Evolutionary conservation across 176 grass and related monocot genomes (phyloP).

Genomic region (Eleusine indica): DNA sequence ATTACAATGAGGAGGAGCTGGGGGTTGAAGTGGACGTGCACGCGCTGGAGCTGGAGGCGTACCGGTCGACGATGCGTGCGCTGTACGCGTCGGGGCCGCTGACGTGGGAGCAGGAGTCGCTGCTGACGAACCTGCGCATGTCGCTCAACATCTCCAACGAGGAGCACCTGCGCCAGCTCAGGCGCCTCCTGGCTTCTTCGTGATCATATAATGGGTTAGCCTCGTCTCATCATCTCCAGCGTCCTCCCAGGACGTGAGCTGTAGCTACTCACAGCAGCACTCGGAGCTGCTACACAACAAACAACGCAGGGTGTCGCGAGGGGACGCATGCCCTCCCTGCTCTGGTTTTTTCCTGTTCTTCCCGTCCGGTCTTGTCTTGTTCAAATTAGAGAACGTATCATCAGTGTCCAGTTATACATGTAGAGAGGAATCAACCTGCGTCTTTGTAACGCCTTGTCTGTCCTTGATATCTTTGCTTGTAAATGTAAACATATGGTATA

Average conservation of each 20-base stretch:
- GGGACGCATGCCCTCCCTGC: not conserved
- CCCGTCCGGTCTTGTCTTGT: not conserved
- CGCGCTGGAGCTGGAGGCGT: conserved; percentile 68
- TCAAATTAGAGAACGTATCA: conserved; percentile 8
- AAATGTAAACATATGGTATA: conserved; percentile 22
- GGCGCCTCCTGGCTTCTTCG: conserved; percentile 52
- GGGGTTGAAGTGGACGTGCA: conserved; percentile 36
- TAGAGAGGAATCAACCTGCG: not conserved
- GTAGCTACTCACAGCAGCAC: too few species aligned
- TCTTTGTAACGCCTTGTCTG: conserved; percentile 6
- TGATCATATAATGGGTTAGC: not conserved
- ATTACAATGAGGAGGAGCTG: not conserved
- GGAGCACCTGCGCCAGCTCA: conserved; percentile 69
- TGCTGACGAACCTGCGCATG: conserved; percentile 80
- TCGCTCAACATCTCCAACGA: conserved; percentile 82
- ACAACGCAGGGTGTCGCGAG: not conserved
- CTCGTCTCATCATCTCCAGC: not conserved
- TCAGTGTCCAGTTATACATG: not conserved
- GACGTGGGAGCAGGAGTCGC: conserved; percentile 80
- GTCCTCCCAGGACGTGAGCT: not conserved
- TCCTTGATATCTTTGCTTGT: conserved; percentile 22
- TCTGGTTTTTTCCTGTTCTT: conserved; percentile 4
- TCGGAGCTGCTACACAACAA: not conserved
- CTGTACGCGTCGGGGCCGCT: conserved; percentile 70
- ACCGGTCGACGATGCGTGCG: conserved; percentile 63